Base-by-base conservation (phyloP, 2,329 filamentous ascomycete species). In the Fusarium pseudoanthophilum region DNA sequence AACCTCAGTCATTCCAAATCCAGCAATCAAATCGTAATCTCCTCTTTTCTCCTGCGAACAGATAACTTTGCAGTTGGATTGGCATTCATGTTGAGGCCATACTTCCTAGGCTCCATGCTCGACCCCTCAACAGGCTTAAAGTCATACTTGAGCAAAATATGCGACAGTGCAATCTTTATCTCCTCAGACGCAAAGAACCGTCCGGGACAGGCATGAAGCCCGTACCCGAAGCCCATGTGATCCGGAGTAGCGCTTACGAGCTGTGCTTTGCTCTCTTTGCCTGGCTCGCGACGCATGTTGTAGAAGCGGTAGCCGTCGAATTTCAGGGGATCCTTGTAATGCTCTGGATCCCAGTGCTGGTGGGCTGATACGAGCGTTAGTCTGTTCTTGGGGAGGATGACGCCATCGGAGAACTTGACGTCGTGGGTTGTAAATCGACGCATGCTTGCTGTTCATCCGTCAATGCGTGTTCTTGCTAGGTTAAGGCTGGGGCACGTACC, bases 381-480 rank as follows among this genome's bases (percentile, higher is more conserved):
- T 21, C 5, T 52, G 9, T 52, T 52, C 13, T 52, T 52, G 8
- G 49, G 49, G 8, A 52, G 49, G 18, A 52, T 8, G 16, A 26
- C 32, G 32, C 49, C 49, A 11, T 52, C 49, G 4, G 49, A 52
- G 11, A 52, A 15, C 0, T 52, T 52, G 32, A 52, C 14, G 18
- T 52, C 16, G 13, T 37, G 49, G 4, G 18, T 52, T 20, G 49
- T 52, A 7, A 52, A 36, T 6, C 49, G 49, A 1, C 49, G 49
- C 49, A 52, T 52, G n/a, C 49, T 52, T 2, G 49, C 49, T 52
- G 7, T 20, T 7, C 6, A 4, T 24, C 2, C 2, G 11, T 52
- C 2, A 52, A 11, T 15, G 18, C 2, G 32, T 36, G 5, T 13
- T 4, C 8, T 9, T 5, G 3, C 21, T 11, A 4, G 1, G 11